Conservation (phyloP, 306 rosid genomes). For the Ormosia emarginata region DNA sequence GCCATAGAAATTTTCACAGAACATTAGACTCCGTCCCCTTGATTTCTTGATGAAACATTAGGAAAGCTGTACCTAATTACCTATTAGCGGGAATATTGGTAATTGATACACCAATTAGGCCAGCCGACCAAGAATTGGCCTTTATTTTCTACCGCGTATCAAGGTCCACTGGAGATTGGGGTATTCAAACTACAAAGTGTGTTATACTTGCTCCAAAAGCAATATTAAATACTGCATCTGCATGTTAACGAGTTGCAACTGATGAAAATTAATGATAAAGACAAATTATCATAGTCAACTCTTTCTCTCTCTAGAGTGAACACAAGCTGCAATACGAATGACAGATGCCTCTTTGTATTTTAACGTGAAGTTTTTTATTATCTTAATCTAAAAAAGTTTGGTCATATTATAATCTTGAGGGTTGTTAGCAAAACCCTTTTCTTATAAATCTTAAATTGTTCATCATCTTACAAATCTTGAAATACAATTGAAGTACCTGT, state of each 20-base stretch:
- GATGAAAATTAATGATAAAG: not conserved
- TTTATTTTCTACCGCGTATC: not conserved
- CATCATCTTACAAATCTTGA: not conserved
- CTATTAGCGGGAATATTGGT: not conserved
- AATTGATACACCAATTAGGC: not conserved
- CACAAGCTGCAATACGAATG: constrained; percentile 17
- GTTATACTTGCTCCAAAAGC: constrained; percentile 5
- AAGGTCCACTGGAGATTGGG: not conserved
- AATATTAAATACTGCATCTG: not conserved
- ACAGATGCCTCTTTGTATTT: constrained; percentile 1
- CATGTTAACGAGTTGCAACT: constrained; percentile 27
- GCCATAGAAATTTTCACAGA: too few species aligned
- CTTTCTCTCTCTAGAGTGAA: not conserved
- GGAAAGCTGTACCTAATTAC: not conserved
- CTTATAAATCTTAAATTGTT: not conserved
- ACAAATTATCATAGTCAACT: constrained; percentile 20
- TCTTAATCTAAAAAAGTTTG: not conserved
- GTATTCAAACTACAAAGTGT: not conserved
- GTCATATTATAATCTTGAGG: not conserved
- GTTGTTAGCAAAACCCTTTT: not conserved
- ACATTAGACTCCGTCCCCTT: not conserved
- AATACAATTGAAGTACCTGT: not conserved
- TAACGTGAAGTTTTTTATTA: not conserved
- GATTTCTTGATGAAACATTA: not conserved
- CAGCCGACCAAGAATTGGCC: not conserved